These are phyloP conservation scores for Plantago coronopus DNA, from an alignment of 305 asterid genomes.

Conservation along the genomic window DNA sequence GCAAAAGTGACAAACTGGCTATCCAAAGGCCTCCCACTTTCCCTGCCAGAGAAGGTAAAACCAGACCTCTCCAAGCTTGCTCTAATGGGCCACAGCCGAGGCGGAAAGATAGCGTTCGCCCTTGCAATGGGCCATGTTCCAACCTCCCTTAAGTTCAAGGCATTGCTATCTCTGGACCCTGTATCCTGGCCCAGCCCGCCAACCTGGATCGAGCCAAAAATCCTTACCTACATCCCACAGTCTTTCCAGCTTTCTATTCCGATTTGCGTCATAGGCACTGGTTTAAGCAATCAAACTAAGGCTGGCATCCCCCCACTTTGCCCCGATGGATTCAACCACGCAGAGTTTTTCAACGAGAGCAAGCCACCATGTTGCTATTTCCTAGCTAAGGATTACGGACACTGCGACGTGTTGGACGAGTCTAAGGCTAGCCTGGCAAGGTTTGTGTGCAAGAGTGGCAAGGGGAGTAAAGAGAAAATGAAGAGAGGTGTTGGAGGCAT, in stretches of 20 bases:
- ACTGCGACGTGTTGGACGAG: constrained; percentile 49
- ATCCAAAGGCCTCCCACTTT: constrained; percentile 26
- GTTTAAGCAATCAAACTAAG: constrained; percentile 39
- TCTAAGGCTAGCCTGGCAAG: constrained; percentile 28
- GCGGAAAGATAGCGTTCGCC: constrained; percentile 26
- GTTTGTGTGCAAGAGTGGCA: constrained; percentile 40
- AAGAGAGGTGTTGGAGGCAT: constrained; percentile 57
- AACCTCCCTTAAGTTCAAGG: constrained; percentile 40
- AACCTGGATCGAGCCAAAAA: constrained; percentile 35
- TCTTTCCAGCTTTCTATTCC: constrained; percentile 51
- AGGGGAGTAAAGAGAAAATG: constrained; percentile 39
- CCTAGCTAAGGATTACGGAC: constrained; percentile 58
- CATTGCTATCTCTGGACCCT: constrained; percentile 59
- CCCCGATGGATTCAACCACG: constrained; percentile 49
- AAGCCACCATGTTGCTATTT: constrained; percentile 59
- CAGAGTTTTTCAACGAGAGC: constrained; percentile 64
- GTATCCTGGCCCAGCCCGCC: constrained; percentile 36
- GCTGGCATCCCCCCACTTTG: constrained; percentile 41
- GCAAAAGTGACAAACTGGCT: constrained; percentile 56
- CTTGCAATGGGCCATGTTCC: constrained; percentile 38
- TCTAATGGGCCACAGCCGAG: constrained; percentile 62
- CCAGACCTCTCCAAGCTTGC: constrained; percentile 44
- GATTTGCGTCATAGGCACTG: constrained; percentile 47
- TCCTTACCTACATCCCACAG: constrained; percentile 50
- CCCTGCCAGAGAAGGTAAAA: constrained; percentile 39